A percentile compares a stretch with the other conserved stretches of the same genome.
These are phyloP conservation scores for Linum usitatissimum DNA, from an alignment of 345 rosid genomes.

Conservation along the genomic window DNA sequence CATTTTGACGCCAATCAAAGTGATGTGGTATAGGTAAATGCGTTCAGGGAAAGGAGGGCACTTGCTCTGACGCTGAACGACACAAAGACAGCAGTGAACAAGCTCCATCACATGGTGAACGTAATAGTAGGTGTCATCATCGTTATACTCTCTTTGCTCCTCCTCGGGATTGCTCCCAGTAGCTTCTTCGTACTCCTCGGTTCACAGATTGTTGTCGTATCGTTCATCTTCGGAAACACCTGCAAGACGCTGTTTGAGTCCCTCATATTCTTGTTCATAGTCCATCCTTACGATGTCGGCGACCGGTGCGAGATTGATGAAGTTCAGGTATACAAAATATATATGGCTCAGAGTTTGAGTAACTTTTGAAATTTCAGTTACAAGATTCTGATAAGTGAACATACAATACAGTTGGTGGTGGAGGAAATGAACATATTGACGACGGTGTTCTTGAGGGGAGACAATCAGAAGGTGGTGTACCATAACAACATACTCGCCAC, in stretches of 20 bases:
- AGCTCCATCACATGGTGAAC: constrained; percentile 1
- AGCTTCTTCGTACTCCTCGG: constrained; percentile 46
- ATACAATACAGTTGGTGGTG: constrained; percentile 40
- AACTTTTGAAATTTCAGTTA: too few species aligned
- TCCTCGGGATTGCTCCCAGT: constrained; percentile 41
- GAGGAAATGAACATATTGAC: constrained; percentile 95
- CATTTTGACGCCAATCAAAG: too few species aligned
- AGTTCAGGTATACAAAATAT: constrained; percentile 38
- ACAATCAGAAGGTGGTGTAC: constrained; percentile 52
- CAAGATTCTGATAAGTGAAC: neutral
- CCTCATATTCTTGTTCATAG: constrained; percentile 74
- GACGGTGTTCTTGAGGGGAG: constrained; percentile 69
- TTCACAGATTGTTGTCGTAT: constrained; percentile 68
- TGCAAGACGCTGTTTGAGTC: constrained; percentile 81
- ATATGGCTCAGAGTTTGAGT: neutral
- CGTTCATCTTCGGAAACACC: constrained; percentile 85
- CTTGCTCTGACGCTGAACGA: neutral
- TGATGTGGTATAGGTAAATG: neutral
- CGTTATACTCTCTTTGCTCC: neutral
- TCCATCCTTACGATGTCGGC: constrained; percentile 93
- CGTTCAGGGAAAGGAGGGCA: constrained; percentile 1
- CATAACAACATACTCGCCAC: constrained; percentile 60
- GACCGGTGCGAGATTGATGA: constrained; percentile 66
- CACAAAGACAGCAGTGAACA: constrained; percentile 2
- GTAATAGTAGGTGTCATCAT: neutral